phyloP scores from a whole-genome alignment of 2,329 filamentous ascomycete species.

The Verticillium albo-atrum region DNA sequence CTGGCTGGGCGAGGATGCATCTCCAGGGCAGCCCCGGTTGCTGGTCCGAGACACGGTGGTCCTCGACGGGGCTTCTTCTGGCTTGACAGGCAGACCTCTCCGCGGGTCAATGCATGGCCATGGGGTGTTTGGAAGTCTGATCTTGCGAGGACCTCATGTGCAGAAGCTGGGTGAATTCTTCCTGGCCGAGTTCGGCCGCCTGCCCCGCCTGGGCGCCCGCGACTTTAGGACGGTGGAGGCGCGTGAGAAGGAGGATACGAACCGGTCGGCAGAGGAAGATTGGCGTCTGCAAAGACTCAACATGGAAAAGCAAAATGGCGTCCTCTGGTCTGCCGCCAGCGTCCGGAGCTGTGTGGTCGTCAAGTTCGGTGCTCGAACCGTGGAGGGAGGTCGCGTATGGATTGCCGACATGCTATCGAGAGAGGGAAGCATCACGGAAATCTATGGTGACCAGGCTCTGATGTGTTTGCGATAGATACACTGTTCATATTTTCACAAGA shows the following conservation, averaged over 20 bases:
- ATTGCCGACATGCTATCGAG: conserved; percentile 68
- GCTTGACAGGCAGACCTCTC: conserved; percentile 32
- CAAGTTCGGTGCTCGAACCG: conserved; percentile 79
- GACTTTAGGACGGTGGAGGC: conserved; percentile 63
- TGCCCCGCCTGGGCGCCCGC: conserved; percentile 78
- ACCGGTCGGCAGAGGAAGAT: conserved; percentile 35
- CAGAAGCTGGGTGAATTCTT: conserved; percentile 67
- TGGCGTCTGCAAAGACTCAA: conserved; percentile 54
- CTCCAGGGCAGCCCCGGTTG: conserved; percentile 43
- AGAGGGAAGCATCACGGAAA: conserved; percentile 65
- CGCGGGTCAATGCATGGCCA: conserved; percentile 67
- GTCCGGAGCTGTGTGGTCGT: conserved; percentile 82
- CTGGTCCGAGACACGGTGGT: conserved; percentile 83
- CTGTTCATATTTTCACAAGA: not conserved
- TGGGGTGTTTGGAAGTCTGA: conserved; percentile 78
- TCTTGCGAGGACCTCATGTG: conserved; percentile 72
- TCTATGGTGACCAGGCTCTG: conserved; percentile 77
- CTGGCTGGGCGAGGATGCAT: conserved; percentile 46
- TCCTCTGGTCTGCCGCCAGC: conserved; percentile 79
- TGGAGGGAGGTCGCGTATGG: conserved; percentile 80
- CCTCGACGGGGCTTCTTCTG: conserved; percentile 51
- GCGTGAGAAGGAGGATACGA: conserved; percentile 31
- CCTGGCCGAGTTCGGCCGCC: conserved; percentile 68
- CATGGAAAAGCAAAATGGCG: conserved; percentile 52
- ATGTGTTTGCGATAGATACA: conserved; percentile 62